phyloP scores from a whole-genome alignment of 768 basidiomycete species.

The Tricholoma sp. region DNA sequence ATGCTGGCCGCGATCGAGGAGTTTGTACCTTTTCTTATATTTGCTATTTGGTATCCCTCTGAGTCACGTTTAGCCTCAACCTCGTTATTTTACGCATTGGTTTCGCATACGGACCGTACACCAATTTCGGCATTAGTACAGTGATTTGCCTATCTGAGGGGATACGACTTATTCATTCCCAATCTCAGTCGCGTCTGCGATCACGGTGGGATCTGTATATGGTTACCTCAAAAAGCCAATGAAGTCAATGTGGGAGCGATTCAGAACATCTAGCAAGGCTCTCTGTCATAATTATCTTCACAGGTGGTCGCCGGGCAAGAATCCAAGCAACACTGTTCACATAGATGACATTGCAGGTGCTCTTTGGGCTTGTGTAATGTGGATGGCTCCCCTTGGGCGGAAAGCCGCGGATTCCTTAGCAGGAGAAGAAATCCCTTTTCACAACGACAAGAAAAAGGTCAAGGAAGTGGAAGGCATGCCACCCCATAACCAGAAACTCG shows the following conservation, averaged over 20 bases:
- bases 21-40: constrained; percentile 33
- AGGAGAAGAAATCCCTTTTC: constrained; percentile 61
- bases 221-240: constrained; percentile 80
- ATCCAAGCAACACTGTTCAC: constrained; percentile 72
- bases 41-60: not conserved
- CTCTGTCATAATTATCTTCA: constrained; percentile 4
- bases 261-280: not conserved
- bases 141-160: constrained; percentile 2
- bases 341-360: constrained; percentile 75
- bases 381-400: constrained; percentile 65
- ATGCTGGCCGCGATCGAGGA: constrained; percentile 68
- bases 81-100: constrained; percentile 74
- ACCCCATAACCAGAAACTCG: constrained; percentile 47
- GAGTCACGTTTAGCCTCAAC: constrained; percentile 50
- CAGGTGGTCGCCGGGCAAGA: constrained; percentile 79
- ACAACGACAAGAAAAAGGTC: constrained; percentile 67
- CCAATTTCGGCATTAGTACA: constrained; percentile 63
- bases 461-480: constrained; percentile 59
- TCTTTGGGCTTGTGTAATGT: constrained; percentile 69
- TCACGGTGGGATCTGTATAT: constrained; percentile 76
- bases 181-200: constrained; percentile 55
- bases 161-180: constrained; percentile 9
- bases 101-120: constrained; percentile 78
- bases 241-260: constrained; percentile 64
- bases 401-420: constrained; percentile 58